Percentiles rank a stretch among this genome's conserved stretches.
Conservation (phyloP, 768 basidiomycete species). For the Leucocoprinus leucothites region DNA sequence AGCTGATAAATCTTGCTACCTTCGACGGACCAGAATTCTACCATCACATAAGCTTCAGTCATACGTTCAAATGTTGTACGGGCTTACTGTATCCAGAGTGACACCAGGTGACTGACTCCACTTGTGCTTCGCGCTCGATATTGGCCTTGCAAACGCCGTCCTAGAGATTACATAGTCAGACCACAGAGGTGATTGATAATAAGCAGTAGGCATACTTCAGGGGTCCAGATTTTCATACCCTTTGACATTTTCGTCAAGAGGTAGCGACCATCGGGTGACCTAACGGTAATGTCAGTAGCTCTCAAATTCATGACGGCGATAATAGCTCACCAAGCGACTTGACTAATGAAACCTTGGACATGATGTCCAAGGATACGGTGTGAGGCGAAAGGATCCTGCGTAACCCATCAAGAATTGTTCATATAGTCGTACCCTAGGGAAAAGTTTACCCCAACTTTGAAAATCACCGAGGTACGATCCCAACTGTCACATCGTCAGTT, state of each 20-base stretch:
- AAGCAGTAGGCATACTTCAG: conserved; percentile 49
- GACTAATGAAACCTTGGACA: conserved; percentile 68
- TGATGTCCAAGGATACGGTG: conserved; percentile 62
- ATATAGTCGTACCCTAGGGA: background rate
- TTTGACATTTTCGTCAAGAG: conserved; percentile 64
- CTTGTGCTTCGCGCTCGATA: conserved; percentile 50
- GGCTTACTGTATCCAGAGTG: conserved; percentile 55
- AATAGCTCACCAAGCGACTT: conserved; percentile 62
- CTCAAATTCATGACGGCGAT: background rate
- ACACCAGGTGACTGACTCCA: conserved; percentile 70
- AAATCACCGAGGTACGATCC: conserved; percentile 69
- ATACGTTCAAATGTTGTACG: background rate
- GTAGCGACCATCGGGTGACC: conserved; percentile 62
- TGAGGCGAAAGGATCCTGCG: conserved; percentile 53
- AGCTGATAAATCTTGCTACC: conserved; percentile 57
- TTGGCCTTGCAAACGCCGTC: conserved; percentile 67
- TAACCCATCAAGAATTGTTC: conserved; percentile 7
- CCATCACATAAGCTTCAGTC: background rate
- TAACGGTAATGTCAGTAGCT: conserved; percentile 20
- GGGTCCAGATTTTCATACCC: conserved; percentile 69
- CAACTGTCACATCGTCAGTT: conserved; percentile 39
- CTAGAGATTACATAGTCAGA: conserved; percentile 27
- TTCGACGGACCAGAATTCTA: conserved; percentile 73
- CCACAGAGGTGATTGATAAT: background rate
- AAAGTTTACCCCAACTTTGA: conserved; percentile 54